Evolutionary conservation across 2,329 filamentous ascomycete species (phyloP).

Genomic region (Plectosphaerella cucumerina): DNA sequence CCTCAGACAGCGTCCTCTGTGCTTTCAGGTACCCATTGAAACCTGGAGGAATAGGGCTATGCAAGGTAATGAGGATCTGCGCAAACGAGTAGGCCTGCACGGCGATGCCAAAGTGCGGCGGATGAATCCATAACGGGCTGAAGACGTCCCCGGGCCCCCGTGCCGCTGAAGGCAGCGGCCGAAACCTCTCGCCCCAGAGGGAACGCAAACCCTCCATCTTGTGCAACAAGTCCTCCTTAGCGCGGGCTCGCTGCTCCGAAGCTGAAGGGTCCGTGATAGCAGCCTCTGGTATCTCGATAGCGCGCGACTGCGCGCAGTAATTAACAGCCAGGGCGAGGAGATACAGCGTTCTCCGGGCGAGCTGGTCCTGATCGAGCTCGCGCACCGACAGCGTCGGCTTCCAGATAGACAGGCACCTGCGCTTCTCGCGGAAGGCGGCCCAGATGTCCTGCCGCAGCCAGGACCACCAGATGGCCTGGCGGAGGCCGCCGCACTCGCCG

Average conservation of each 20-base stretch:
- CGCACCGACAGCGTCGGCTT: conserved; percentile 43
- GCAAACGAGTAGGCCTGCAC: conserved; percentile 49
- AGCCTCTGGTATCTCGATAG: conserved; percentile 3
- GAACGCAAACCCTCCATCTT: conserved; percentile 26
- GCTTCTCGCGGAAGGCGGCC: conserved; percentile 56
- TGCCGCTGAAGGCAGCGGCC: conserved; percentile 28
- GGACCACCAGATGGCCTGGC: conserved; percentile 60
- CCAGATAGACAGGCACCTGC: conserved; percentile 56
- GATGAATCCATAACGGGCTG: conserved; percentile 44
- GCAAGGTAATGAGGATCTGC: conserved; percentile 38
- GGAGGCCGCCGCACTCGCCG: conserved; percentile 51
- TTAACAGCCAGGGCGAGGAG: conserved; percentile 54
- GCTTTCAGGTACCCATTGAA: conserved; percentile 38
- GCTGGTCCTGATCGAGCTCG: conserved; percentile 46
- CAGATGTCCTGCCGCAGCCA: conserved; percentile 65
- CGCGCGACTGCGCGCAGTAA: conserved; percentile 44
- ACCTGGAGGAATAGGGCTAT: conserved; percentile 15
- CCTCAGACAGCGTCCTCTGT: conserved; percentile 16
- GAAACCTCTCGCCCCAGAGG: conserved; percentile 31
- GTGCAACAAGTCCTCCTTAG: conserved; percentile 15
- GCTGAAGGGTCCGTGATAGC: conserved; percentile 6
- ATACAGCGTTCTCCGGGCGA: conserved; percentile 49
- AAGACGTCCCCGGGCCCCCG: conserved; percentile 25
- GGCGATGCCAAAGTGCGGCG: conserved; percentile 41
- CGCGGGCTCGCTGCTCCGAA: conserved; percentile 8